Evolutionary conservation across 73 alveolate genomes (phyloP), one percentile per base, ranked within the genome.

Genomic region (Durusdinium trenchii): DNA sequence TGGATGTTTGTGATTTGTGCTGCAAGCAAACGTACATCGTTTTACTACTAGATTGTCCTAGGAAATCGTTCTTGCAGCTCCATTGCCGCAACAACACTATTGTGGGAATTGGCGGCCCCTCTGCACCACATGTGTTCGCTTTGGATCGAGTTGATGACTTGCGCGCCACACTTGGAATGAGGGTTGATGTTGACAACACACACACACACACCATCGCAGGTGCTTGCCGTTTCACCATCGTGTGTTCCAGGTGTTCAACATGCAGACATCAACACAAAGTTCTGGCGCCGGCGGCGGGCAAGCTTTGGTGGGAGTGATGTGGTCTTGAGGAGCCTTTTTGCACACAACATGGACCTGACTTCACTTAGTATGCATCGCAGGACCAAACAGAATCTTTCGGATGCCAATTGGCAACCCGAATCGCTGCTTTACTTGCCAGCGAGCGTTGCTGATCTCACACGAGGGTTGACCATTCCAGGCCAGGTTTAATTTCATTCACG

Each of bases 251-350:
- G 83, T 71, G 50, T 71, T 47, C 51, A 36, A 38, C 83, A 36
- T 71, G 83, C n/a, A 7, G 52, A 6, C 83, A 35, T 71, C 51
- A 71, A 71, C 83, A 36, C 83, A 1, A 71, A 71, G 51, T 71
- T 71, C 51, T 71, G 83, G 83, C 83, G 83, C 26, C 83, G 83
- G 9, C 83, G 83, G n/a, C 51, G 83, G 9, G 83, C 83, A 36
- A 32, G 0, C 3, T 71, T 71, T 71, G n/a, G 52, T 0, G 83
- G 51, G 14, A 47, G 52, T 36, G 83, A 71, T 71, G 83, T 71
- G 47, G 83, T 71, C 28, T 36, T 71, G 50, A 71, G 83, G 83
- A 36, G 78, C 16, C 38, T 23, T 7, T 62, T 38, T 3, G 12
- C 1, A 26, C n/a, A n/a, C n/a, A n/a, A n/a, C n/a, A n/a, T n/a